These are phyloP conservation scores for Annulohypoxylon maeteangense DNA, from an alignment of 495 filamentous ascomycete species.

Conservation along the genomic window DNA sequence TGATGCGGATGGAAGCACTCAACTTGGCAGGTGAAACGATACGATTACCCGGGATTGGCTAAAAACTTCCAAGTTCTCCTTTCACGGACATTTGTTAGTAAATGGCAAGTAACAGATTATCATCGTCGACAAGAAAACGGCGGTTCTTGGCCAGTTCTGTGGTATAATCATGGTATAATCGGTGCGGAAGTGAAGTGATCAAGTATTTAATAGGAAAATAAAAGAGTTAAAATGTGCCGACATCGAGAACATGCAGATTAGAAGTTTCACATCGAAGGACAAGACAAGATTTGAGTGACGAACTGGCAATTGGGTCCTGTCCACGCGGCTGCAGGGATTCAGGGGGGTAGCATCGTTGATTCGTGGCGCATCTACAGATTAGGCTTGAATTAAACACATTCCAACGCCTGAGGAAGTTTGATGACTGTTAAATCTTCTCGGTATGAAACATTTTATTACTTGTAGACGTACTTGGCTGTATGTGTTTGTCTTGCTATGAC, in stretches of 20 bases:
- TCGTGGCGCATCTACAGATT: constrained; percentile 14
- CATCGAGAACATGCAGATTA: constrained; percentile 8
- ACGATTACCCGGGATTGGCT: constrained; percentile 23
- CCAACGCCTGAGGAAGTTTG: not conserved
- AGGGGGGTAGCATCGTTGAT: constrained; percentile 10
- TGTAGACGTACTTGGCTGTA: not conserved
- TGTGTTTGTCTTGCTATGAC: not conserved
- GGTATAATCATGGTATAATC: not conserved
- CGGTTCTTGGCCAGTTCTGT: not conserved
- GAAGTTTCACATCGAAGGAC: constrained; percentile 5
- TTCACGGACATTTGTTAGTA: not conserved
- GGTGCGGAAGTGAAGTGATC: not conserved
- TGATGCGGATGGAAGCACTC: constrained; percentile 33
- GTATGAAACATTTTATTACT: not conserved
- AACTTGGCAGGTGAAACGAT: constrained; percentile 32
- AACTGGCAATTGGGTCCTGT: not conserved
- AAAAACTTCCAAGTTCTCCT: constrained; percentile 1
- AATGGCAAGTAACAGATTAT: not conserved
- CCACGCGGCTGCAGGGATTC: constrained; percentile 40
- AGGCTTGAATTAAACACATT: not conserved
- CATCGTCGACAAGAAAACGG: not conserved
- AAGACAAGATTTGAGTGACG: not conserved
- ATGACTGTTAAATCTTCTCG: not conserved
- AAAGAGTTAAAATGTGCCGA: constrained; percentile 6
- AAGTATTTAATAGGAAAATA: not conserved